Percentiles rank a stretch among this genome's conserved stretches.
Evolutionary conservation across 352 stramenopile species (phyloP).

Genomic region (Globisporangium polare): DNA sequence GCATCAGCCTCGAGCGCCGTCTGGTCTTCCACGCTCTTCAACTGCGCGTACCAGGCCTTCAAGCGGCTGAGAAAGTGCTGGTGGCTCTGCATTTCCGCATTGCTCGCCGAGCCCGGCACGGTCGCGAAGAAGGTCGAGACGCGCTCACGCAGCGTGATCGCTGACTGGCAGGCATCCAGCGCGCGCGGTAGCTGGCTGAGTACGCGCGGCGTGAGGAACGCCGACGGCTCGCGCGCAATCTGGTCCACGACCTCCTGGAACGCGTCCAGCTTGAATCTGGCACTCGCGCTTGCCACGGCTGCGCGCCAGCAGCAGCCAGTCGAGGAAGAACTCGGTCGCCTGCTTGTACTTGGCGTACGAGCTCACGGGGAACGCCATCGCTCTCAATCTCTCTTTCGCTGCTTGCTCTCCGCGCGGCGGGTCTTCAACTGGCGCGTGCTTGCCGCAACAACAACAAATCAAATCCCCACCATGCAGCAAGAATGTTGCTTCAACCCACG

Average conservation of each 20-base stretch:
- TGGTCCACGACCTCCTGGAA: conserved; percentile 11
- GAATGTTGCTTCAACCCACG: no score
- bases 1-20: background rate
- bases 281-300: background rate
- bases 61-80: background rate
- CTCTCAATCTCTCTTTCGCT: background rate
- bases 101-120: background rate
- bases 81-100: background rate
- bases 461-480: no score
- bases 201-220: conserved; percentile 16
- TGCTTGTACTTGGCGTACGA: conserved; percentile 18
- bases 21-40: background rate
- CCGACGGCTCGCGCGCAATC: conserved; percentile 9
- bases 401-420: background rate
- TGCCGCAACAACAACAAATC: no score
- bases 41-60: background rate
- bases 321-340: conserved; percentile 19
- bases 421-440: background rate
- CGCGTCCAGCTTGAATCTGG: background rate
- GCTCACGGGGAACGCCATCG: conserved; percentile 5
- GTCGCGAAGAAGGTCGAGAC: conserved; percentile 16
- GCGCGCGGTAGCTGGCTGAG: conserved; percentile 19
- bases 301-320: conserved; percentile 18
- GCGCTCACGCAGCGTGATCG: conserved; percentile 20
- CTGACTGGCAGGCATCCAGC: conserved; percentile 18